Percentiles rank a stretch among this genome's conserved stretches.
phyloP scores from a whole-genome alignment of 2,329 filamentous ascomycete species.

The Rhynchosporium secalis region DNA sequence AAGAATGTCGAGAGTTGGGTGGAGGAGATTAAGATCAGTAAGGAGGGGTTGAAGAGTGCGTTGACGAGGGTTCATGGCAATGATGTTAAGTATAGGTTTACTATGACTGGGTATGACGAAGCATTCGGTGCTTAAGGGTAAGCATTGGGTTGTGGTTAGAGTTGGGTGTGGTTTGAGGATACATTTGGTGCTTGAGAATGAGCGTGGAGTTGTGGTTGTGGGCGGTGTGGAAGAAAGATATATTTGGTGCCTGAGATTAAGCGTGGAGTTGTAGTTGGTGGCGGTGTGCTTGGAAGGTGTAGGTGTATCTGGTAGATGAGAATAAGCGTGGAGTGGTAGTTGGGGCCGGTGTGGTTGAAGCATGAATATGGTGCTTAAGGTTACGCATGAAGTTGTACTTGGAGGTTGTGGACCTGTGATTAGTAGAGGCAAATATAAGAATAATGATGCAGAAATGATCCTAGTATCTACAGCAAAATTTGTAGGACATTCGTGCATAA shows the following conservation, averaged over 20 bases:
- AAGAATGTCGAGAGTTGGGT: slow-evolving; percentile 71
- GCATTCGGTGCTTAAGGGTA: slow-evolving; percentile 49
- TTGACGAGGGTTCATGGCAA: slow-evolving; percentile 69
- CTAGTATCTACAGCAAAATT: too few species aligned
- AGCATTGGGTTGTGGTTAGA: background rate
- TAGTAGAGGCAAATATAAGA: too few species aligned
- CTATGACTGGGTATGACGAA: slow-evolving; percentile 68
- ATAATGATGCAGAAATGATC: too few species aligned
- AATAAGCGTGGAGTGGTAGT: background rate
- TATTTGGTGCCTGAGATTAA: too few species aligned
- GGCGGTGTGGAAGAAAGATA: too few species aligned
- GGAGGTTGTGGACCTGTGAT: too few species aligned
- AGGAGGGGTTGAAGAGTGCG: slow-evolving; percentile 66
- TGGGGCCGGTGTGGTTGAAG: background rate
- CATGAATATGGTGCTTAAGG: too few species aligned
- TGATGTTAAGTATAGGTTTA: slow-evolving; percentile 73
- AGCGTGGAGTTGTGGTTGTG: background rate
- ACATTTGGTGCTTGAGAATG: background rate
- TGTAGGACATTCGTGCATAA: too few species aligned
- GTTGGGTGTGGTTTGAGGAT: background rate
- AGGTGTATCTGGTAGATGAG: background rate
- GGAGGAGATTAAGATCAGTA: slow-evolving; percentile 71
- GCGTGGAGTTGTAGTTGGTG: too few species aligned
- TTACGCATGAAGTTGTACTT: too few species aligned
- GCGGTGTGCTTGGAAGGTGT: too few species aligned